phyloP scores from a whole-genome alignment of 352 stramenopile species.

The Phytophthora europaea region DNA sequence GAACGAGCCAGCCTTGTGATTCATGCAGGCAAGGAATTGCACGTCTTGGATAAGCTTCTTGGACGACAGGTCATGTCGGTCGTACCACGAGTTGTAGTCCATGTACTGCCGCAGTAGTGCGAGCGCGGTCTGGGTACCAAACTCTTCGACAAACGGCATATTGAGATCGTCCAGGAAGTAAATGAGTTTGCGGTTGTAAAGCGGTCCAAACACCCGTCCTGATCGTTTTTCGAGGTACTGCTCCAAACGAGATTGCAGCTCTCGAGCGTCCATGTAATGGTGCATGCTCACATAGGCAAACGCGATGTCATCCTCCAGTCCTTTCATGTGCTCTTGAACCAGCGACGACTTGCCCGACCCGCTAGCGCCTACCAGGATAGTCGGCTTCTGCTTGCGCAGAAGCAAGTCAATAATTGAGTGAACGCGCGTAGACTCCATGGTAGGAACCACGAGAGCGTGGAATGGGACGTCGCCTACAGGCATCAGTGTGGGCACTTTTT shows the following conservation, averaged over 20 bases:
- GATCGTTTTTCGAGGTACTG: conserved; percentile 88
- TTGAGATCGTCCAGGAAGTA: conserved; percentile 95
- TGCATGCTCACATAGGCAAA: conserved; percentile 82
- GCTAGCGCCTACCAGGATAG: conserved; percentile 84
- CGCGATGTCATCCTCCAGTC: conserved; percentile 67
- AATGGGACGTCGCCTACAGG: conserved; percentile 59
- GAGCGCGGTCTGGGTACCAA: conserved; percentile 92
- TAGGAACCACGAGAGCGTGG: conserved; percentile 78
- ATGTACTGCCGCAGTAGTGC: conserved; percentile 93
- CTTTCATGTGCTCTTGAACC: conserved; percentile 77
- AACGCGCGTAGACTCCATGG: conserved; percentile 77
- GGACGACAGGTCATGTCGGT: conserved; percentile 84
- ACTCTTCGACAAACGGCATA: conserved; percentile 89
- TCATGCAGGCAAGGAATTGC: conserved; percentile 92
- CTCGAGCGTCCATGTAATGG: conserved; percentile 89
- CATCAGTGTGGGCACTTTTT: conserved; percentile 59
- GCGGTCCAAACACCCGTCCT: conserved; percentile 86
- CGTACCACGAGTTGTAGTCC: conserved; percentile 94
- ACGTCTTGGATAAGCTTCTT: conserved; percentile 93
- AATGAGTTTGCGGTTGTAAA: conserved; percentile 81
- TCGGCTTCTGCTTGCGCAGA: conserved; percentile 50
- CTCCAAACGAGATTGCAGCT: conserved; percentile 86
- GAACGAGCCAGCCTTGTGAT: conserved; percentile 92
- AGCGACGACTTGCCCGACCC: conserved; percentile 90
- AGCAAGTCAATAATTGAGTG: conserved; percentile 74